Conservation (phyloP, 768 basidiomycete genomes). For the Hortiboletus campestris region DNA sequence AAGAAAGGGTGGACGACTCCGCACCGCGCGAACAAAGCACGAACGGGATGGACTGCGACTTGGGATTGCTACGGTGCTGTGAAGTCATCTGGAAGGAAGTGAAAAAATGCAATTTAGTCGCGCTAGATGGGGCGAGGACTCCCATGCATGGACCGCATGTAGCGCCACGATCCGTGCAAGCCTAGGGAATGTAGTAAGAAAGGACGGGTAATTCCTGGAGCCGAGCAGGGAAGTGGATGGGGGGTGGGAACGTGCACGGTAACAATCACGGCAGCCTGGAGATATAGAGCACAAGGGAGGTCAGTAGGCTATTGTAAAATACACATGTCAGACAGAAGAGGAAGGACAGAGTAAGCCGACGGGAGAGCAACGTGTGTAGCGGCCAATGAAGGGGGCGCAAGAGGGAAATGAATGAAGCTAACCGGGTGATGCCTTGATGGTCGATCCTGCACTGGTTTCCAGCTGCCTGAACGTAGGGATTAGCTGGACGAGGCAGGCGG, state of each 20-base stretch:
- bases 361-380: neutral
- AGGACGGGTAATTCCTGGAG: constrained; percentile 9
- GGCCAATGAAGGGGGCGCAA: constrained; percentile 9
- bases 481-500: neutral
- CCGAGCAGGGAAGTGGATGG: constrained; percentile 6
- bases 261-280: constrained; percentile 8
- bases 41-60: constrained; percentile 32
- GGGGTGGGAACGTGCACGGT: constrained; percentile 22
- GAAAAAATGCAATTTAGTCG: constrained; percentile 39
- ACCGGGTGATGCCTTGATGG: constrained; percentile 23
- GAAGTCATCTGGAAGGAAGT: constrained; percentile 48
- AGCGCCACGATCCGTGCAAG: constrained; percentile 22
- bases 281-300: constrained; percentile 14
- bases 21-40: constrained; percentile 45
- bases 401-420: constrained; percentile 25
- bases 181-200: constrained; percentile 16
- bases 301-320: constrained; percentile 14
- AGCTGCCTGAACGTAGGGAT: neutral
- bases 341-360: constrained; percentile 5
- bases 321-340: constrained; percentile 12
- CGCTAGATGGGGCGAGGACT: constrained; percentile 38
- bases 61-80: constrained; percentile 37
- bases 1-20: constrained; percentile 35
- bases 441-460: constrained; percentile 18
- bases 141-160: constrained; percentile 44